Base-by-base conservation (phyloP, 1,139 yeast species). In the Yamadazyma aaseri region DNA sequence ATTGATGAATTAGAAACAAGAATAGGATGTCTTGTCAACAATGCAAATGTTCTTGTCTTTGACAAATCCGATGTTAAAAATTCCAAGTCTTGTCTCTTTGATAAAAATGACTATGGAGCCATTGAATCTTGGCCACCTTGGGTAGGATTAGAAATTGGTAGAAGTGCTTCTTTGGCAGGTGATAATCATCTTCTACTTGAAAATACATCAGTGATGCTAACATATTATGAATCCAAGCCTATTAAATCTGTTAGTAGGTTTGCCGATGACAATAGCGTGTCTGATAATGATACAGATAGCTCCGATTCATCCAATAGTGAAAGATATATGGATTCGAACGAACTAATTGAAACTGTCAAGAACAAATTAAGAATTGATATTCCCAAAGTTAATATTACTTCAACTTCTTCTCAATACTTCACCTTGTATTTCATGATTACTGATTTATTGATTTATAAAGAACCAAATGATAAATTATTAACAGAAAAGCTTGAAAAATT, bases 121-220 rank as follows among this genome's bases (percentile, higher is more conserved):
- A 50, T 48, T 14, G 45, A 56, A 3, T 56, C 49, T 31, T 71
- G 76, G 76, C 76, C 73, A 9, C 73, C 76, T 1, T 71, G 73
- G 71, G 45, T 71, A 21, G 76, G 74, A 1, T 49, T 61, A 26
- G 76, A 70, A 43, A 58, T 69, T 10, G 65, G 74, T 41, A 57
- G 56, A 35, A 56, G 63, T 38, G 65, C 68, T 3, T 34, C 45
- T 3, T 51, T 67, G 45, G 71, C 72, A 0, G 71, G 67, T 2
- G 46, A 48, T n/a, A 58, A 59, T 18, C 58, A 60, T 30, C 45
- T 69, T 8, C 51, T 70, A 20, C 63, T 70, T 17, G 65, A 70
- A 29, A 55, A 65, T 25, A 58, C 65, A 22, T 65, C 72, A 1
- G 49, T 62, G 17, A 59, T 64, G 68, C 38, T 65, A 11, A 59